Evolutionary conservation across 148 eudicot genomes (phyloP), one percentile per base, ranked within the genome.

Genomic region (Vaccinium macrocarpon): DNA sequence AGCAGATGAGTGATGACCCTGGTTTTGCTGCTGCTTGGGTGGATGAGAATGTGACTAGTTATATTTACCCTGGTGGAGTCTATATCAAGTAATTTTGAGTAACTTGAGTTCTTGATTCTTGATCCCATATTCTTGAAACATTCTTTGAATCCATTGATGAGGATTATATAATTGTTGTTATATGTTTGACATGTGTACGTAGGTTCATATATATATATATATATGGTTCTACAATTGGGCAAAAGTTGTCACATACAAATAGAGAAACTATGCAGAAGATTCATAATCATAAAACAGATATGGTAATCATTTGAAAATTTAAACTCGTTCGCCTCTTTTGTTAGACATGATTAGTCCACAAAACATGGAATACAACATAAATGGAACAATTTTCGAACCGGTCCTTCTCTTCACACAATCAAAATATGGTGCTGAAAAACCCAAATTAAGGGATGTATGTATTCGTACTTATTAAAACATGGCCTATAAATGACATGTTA

Each of bases 1-100:
- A 82, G 82, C 84, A 86, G 80, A 94, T 97, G 92, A 97, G 99
- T 83, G 74, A 66, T 18, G 90, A 93, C 79, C 81, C 91, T 27
- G 89, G 78, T 35, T 88, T 87, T 84, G 99, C 98, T 25, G 88
- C 87, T 86, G 81, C 88, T 73, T 97, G 99, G 99, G 98, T 97
- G 18, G 98, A 95, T 78, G 91, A 88, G 83, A 97, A 97, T 86
- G 90, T 97, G 79, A 90, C 98, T 13, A 71, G 81, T 79, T 95
- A 92, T 84, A 42, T 74, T 27, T 94, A 93, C 84, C 35, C 85
- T 78, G 94, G 96, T 57, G 99, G 98, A 77, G 95, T 95, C 66
- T 87, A 92, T 80, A 94, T 97, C 95, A 93, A 90, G 99, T 92
- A 68, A 29, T 57, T 57, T 19, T 57, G 64, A 57, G 23, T 57